Evolutionary conservation across 768 basidiomycete genomes (phyloP).

Genomic region (Cyclocybe aegerita): DNA sequence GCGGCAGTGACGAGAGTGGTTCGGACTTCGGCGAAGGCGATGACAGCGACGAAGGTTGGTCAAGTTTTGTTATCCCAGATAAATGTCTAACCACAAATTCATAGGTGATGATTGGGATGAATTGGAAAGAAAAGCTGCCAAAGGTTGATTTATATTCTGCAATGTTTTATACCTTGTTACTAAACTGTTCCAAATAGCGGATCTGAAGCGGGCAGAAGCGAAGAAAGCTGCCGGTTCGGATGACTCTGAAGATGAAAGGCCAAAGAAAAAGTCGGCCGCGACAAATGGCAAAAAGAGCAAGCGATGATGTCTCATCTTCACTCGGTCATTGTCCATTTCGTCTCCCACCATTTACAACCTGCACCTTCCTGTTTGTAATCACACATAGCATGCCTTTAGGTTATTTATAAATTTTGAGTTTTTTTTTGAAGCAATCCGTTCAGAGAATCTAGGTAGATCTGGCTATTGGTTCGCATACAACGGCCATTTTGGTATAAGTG

Average conservation of each 20-base stretch:
- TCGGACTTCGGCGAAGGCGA: constrained; percentile 59
- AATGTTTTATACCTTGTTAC: constrained; percentile 10
- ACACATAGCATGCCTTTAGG: too few species aligned
- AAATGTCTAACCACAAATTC: constrained; percentile 12
- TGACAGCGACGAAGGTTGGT: constrained; percentile 64
- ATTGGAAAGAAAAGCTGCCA: constrained; percentile 87
- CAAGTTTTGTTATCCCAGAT: not conserved
- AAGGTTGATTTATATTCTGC: constrained; percentile 51
- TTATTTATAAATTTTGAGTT: too few species aligned
- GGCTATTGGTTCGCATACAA: too few species aligned
- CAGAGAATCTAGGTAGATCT: too few species aligned
- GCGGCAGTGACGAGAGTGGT: constrained; percentile 61
- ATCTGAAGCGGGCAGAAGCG: constrained; percentile 46
- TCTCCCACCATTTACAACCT: not conserved
- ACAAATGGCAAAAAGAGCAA: constrained; percentile 44
- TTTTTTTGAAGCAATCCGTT: too few species aligned
- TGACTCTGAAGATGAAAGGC: constrained; percentile 49
- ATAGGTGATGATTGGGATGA: constrained; percentile 95
- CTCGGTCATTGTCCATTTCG: not conserved
- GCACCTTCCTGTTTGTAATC: not conserved
- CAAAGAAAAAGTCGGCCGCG: constrained; percentile 46
- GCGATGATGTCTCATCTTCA: constrained; percentile 8
- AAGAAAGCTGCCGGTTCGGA: constrained; percentile 47
- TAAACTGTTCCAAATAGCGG: constrained; percentile 33
- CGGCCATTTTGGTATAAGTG: too few species aligned